Base-by-base conservation (phyloP, 2,329 filamentous ascomycete genomes). In the Bretziella fagacearum region DNA sequence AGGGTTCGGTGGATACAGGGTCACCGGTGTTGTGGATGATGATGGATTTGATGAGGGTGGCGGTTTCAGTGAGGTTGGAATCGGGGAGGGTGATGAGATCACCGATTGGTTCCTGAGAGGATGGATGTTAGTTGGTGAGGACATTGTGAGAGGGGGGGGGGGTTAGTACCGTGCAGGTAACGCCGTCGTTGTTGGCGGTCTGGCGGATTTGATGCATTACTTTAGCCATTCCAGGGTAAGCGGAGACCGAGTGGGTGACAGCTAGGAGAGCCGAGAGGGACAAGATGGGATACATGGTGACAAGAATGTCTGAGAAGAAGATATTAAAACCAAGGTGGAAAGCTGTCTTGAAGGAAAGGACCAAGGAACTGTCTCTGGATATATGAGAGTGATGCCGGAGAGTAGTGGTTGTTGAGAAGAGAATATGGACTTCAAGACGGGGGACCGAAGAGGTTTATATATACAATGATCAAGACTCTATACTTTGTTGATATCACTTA, bases 31-130 rank as follows among this genome's bases (percentile, higher is more conserved):
- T 57, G 33, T 22, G 23, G 4, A 56, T 54, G 4, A 68, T 57
- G 32, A 67, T 60, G 4, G 54, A 54, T 52, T 61, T 62, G 55
- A 69, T 62, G 11, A 57, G 54, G 13, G 55, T 45, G n/a, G 63
- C 65, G 1, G 59, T 58, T 2, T 53, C 47, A 2, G 60, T 60
- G 15, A 64, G 59, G n/a, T 60, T 52, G 8, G 50, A 53, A 44
- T 56, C 55, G 0, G 49, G 47, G 2, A 64, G 53, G 0, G 47
- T 56, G 17, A 53, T 51, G 7, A 69, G 60, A 48, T 69, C 65
- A 11, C 65, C 66, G 8, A 69, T 54, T 25, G 62, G 53, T 35
- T 57, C 56, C 50, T 51, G 15, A 22, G 29, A n/a, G n/a, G n/a
- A n/a, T n/a, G n/a, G n/a, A n/a, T 29, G 22, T 32, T 18, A 20